A percentile compares a stretch with the other conserved stretches of the same genome.
Evolutionary conservation across 257 asterid genomes (phyloP).

Genomic region (Scutellaria baicalensis): DNA sequence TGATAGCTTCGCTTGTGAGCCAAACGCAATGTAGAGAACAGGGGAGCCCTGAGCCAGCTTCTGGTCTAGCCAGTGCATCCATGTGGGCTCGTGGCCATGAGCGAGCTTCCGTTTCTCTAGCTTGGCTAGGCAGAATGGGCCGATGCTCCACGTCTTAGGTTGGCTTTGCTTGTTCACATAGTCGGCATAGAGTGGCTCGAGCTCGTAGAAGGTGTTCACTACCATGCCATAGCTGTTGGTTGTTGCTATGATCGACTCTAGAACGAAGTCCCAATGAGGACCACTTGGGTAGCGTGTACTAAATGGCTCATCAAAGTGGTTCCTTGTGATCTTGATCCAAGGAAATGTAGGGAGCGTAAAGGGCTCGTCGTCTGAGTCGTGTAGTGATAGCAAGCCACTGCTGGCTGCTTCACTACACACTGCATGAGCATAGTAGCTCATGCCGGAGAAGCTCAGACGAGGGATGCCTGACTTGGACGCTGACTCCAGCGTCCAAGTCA

Average conservation of each 20-base stretch:
- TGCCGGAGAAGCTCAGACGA: constrained; percentile 37
- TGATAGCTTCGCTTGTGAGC: constrained; percentile 61
- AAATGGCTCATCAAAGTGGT: constrained; percentile 34
- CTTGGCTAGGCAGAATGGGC: constrained; percentile 51
- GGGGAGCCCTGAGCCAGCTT: constrained; percentile 17
- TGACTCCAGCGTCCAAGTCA: constrained; percentile 53
- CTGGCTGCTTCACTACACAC: not conserved
- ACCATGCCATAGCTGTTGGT: constrained; percentile 44
- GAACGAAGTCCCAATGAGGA: constrained; percentile 21
- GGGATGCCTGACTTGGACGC: constrained; percentile 45
- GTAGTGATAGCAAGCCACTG: constrained; percentile 10
- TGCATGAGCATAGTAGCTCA: constrained; percentile 24
- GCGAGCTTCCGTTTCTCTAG: not conserved
- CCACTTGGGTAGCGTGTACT: constrained; percentile 24
- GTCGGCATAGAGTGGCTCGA: constrained; percentile 37
- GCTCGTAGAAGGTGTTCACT: constrained; percentile 51
- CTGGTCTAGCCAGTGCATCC: constrained; percentile 61
- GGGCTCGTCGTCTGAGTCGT: constrained; percentile 32
- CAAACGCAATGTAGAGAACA: constrained; percentile 65
- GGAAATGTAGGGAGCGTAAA: constrained; percentile 37
- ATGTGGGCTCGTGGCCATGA: constrained; percentile 7
- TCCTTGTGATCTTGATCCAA: constrained; percentile 39
- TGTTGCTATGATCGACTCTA: not conserved
- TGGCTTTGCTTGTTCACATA: not conserved
- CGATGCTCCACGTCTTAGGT: constrained; percentile 33